Conservation (phyloP, 2,329 filamentous ascomycete genomes). For the Chaetomiaceae sp. region DNA sequence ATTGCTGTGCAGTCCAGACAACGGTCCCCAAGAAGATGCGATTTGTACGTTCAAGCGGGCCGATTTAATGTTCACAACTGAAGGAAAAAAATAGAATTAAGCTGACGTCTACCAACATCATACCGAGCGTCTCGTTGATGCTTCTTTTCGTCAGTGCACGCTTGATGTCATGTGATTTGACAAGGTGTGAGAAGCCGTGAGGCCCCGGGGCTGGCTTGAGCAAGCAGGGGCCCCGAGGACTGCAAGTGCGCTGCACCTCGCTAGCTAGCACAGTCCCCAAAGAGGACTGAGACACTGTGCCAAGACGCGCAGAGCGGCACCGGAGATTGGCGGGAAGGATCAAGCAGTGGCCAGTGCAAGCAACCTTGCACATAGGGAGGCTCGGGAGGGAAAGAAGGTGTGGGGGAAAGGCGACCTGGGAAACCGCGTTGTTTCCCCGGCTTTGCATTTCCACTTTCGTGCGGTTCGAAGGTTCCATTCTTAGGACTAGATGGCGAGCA, state of each 20-base stretch:
- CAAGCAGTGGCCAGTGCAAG: conserved; percentile 13
- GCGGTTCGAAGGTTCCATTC: too few species aligned
- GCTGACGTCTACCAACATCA: too few species aligned
- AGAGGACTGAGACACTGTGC: conserved; percentile 5
- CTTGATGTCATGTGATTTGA: too few species aligned
- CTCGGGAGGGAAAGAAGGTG: conserved; percentile 1
- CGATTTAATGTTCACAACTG: too few species aligned
- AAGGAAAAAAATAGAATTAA: too few species aligned
- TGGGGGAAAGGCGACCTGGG: not conserved
- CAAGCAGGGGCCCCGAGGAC: not conserved
- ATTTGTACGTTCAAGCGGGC: too few species aligned
- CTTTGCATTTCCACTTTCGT: not conserved
- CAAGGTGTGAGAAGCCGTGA: too few species aligned
- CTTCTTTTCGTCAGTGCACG: too few species aligned
- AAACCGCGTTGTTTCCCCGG: not conserved
- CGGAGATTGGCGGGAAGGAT: conserved; percentile 18
- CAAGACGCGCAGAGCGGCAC: conserved; percentile 6
- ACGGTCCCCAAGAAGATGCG: not conserved
- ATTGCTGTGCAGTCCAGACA: not conserved
- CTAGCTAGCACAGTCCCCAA: conserved; percentile 8
- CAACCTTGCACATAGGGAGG: not conserved
- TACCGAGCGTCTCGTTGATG: too few species aligned
- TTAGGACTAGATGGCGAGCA: not conserved
- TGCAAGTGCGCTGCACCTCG: not conserved
- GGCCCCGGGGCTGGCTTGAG: not conserved